These are phyloP conservation scores for Calocera cornea DNA, from an alignment of 768 basidiomycete genomes.

Conservation along the genomic window DNA sequence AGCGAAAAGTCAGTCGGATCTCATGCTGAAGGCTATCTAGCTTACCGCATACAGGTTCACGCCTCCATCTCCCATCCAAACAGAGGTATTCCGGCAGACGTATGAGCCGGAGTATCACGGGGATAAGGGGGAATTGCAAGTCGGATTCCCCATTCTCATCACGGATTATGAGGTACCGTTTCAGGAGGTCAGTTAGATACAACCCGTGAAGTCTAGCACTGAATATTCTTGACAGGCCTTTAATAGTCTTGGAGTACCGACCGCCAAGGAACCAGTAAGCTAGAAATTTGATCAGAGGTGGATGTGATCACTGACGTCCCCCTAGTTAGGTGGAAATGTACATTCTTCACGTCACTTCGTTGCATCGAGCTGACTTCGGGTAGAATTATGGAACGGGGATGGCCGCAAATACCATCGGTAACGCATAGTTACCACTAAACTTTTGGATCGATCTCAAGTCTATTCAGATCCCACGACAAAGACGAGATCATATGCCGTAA, in stretches of 20 bases:
- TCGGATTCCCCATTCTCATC: not conserved
- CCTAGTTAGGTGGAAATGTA: no score
- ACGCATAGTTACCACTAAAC: not conserved
- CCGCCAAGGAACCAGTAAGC: no score
- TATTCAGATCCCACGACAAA: not conserved
- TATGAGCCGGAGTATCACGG: not conserved
- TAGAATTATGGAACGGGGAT: not conserved
- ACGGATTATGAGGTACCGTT: not conserved
- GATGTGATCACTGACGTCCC: no score
- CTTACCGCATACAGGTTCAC: not conserved
- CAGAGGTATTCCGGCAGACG: not conserved
- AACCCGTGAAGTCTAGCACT: no score
- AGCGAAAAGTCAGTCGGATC: constrained; percentile 26
- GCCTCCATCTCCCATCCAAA: not conserved
- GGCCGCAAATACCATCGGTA: not conserved
- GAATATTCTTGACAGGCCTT: no score
- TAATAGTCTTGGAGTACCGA: not conserved
- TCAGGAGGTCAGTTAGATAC: not conserved
- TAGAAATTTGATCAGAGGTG: no score
- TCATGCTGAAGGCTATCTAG: not conserved
- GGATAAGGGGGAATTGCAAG: not conserved
- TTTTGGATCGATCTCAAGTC: not conserved
- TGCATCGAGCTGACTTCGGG: no score
- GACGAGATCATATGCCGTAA: not conserved
- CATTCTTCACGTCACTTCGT: no score